phyloP scores from a whole-genome alignment of 208 protist species.

The Trypanosoma boissoni region DNA sequence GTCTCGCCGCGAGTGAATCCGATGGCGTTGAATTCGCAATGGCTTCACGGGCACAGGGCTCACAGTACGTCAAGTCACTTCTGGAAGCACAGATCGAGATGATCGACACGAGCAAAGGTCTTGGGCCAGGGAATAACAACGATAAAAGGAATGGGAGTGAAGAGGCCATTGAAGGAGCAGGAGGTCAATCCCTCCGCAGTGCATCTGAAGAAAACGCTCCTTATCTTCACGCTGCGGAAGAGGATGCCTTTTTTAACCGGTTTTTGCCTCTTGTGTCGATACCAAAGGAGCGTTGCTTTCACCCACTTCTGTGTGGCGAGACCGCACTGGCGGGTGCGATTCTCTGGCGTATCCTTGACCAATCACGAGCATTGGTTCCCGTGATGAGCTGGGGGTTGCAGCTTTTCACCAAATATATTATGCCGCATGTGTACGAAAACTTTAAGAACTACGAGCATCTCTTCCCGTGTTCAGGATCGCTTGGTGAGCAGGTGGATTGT shows the following conservation, averaged over 20 bases:
- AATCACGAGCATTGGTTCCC: conserved; percentile 43
- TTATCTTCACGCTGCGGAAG: no score
- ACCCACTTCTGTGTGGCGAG: conserved; percentile 59
- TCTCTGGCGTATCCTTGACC: conserved; percentile 72
- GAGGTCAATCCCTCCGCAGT: not conserved
- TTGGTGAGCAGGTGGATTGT: conserved; percentile 75
- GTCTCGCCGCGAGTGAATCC: not conserved
- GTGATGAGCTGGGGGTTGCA: conserved; percentile 58
- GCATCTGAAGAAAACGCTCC: not conserved
- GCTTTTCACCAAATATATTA: conserved; percentile 56
- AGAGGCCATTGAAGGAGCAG: conserved; percentile 5
- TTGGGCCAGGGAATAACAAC: not conserved
- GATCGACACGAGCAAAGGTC: not conserved
- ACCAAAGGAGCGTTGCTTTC: conserved; percentile 48
- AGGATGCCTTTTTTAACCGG: not conserved
- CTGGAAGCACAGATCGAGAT: conserved; percentile 14
- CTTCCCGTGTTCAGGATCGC: conserved; percentile 44
- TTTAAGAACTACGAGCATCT: conserved; percentile 34
- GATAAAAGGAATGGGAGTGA: conserved; percentile 27
- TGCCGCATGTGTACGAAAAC: conserved; percentile 78
- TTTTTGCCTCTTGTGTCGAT: conserved; percentile 47
- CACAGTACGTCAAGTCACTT: conserved; percentile 14
- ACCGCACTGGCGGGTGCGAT: conserved; percentile 55
- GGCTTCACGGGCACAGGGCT: not conserved
- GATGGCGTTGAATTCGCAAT: conserved; percentile 14